phyloP scores from a whole-genome alignment of 2,329 filamentous ascomycete species.

The Neonectria neomacrospora region DNA sequence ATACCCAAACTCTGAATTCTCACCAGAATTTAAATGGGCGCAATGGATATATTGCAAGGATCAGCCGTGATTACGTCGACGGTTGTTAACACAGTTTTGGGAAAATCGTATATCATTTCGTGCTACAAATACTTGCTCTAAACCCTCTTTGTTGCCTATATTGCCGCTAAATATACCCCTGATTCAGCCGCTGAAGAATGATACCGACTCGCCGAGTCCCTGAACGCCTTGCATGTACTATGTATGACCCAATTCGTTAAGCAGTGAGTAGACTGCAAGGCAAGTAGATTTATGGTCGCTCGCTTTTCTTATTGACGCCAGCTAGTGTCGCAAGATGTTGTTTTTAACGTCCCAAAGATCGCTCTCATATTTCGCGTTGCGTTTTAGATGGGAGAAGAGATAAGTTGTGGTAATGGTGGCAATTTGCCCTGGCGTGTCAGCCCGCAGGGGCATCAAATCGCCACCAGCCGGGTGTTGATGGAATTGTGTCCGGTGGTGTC shows the following conservation, averaged over 20 bases:
- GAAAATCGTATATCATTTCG: conserved; percentile 29
- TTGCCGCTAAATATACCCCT: conserved; percentile 13
- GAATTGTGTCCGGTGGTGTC: conserved; percentile 12
- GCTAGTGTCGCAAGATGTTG: no score
- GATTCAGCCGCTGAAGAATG: conserved; percentile 1
- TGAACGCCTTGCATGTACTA: conserved; percentile 29
- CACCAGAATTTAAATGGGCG: no score
- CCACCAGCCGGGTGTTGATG: neutral
- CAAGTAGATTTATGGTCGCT: neutral
- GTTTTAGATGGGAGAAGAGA: neutral
- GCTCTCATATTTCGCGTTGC: neutral
- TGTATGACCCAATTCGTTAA: neutral
- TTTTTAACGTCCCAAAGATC: neutral
- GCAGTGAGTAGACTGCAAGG: neutral
- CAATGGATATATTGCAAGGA: no score
- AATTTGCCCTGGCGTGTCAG: neutral
- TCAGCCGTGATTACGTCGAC: no score
- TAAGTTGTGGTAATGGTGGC: neutral
- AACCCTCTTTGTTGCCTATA: conserved; percentile 4
- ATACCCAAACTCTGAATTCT: neutral
- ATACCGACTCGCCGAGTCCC: conserved; percentile 16
- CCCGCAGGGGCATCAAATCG: neutral
- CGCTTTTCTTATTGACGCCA: neutral
- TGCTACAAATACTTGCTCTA: conserved; percentile 11
- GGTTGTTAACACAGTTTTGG: no score